phyloP scores from a whole-genome alignment of 768 basidiomycete species.

The Suillus subaureus region DNA sequence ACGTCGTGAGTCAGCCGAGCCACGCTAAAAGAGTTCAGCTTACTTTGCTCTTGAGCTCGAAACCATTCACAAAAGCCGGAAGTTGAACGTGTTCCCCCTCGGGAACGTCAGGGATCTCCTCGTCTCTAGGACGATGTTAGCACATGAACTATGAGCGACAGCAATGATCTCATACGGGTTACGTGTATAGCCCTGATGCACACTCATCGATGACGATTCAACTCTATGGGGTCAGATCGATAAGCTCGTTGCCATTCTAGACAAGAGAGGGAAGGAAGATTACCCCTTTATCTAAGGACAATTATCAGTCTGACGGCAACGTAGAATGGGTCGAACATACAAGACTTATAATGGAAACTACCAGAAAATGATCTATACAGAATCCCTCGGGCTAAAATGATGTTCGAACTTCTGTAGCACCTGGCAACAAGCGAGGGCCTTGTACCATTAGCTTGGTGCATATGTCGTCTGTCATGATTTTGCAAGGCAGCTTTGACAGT shows the following conservation, averaged over 20 bases:
- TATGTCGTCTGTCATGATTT: constrained; percentile 13
- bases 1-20: not conserved
- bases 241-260: constrained; percentile 58
- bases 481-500: constrained; percentile 12
- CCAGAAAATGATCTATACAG: constrained; percentile 16
- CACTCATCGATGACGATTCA: not conserved
- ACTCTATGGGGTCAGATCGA: constrained; percentile 35
- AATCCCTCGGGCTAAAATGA: constrained; percentile 14
- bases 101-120: constrained; percentile 37
- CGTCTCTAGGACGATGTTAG: constrained; percentile 4
- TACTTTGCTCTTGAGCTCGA: constrained; percentile 58
- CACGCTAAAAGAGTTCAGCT: no score
- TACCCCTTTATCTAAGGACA: constrained; percentile 18
- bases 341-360: constrained; percentile 17
- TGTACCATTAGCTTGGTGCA: constrained; percentile 15
- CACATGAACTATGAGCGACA: not conserved
- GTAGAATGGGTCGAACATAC: constrained; percentile 12
- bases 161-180: not conserved
- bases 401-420: not conserved
- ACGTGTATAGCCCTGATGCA: not conserved
- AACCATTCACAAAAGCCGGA: constrained; percentile 60
- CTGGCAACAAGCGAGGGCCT: not conserved
- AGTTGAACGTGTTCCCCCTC: constrained; percentile 59
- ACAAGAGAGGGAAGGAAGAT: constrained; percentile 40
- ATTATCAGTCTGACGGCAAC: not conserved